Conservation (phyloP, 805 yeast species). For the Kluyveromyces wickerhamii region DNA sequence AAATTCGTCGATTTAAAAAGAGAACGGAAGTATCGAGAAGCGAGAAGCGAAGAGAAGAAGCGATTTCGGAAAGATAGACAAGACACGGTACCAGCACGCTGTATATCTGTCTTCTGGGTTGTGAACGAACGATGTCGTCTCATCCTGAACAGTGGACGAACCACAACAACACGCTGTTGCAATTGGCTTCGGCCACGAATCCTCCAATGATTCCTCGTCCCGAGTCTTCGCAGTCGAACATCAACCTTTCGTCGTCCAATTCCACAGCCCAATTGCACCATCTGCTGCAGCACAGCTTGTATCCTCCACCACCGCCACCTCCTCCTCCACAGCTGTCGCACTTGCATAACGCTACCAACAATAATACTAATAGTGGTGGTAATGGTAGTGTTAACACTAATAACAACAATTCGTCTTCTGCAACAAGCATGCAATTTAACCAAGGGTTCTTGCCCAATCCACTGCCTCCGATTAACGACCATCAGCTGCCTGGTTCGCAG, state of each 20-base stretch:
- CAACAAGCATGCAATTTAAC: slow-evolving; percentile 5
- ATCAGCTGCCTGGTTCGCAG: slow-evolving; percentile 4
- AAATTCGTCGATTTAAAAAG: too few species aligned
- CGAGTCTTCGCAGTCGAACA: slow-evolving; percentile 4
- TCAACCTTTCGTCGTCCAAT: slow-evolving; percentile 4
- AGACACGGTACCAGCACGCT: too few species aligned
- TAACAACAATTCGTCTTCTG: neutral
- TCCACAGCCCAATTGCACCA: slow-evolving; percentile 5
- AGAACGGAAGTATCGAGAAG: too few species aligned
- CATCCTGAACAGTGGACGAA: slow-evolving; percentile 4
- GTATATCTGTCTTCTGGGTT: too few species aligned
- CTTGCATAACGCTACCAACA: slow-evolving; percentile 9
- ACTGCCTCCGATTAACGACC: slow-evolving; percentile 8
- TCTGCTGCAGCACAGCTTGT: slow-evolving; percentile 2
- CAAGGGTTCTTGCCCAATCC: slow-evolving; percentile 5
- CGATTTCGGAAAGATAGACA: too few species aligned
- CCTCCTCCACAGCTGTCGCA: slow-evolving; percentile 1
- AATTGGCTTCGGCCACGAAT: slow-evolving; percentile 1
- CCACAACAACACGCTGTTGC: slow-evolving; percentile 4
- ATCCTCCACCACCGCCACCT: slow-evolving; percentile 3
- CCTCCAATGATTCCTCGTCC: slow-evolving; percentile 5
- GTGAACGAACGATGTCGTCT: slow-evolving; percentile 1
- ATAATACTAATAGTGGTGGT: slow-evolving; percentile 11
- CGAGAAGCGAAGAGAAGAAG: too few species aligned
- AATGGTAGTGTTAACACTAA: slow-evolving; percentile 9